Evolutionary conservation across 805 yeast genomes (phyloP), one percentile per base, ranked within the genome.

Genomic region (Gaillardinia entomophila): DNA sequence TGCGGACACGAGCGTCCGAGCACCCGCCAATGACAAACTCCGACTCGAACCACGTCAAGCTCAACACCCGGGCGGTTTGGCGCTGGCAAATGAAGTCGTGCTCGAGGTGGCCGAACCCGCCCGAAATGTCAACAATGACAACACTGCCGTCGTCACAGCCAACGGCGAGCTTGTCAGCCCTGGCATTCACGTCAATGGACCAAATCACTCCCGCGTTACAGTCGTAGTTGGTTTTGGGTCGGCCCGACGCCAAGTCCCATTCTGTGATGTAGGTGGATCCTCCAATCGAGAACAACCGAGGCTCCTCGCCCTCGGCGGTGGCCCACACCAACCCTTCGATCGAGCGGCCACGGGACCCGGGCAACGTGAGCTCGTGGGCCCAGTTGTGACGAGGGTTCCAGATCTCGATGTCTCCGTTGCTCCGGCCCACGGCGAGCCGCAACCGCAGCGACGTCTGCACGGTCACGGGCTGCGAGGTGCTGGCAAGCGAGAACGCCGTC

Each of bases 71-170:
- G 29, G 87, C 73, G 34, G 81, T 87, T 52, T 85, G 94, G 60
- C 95, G 74, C 57, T 84, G 92, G 39, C 92, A 68, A 32, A 87
- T 76, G 17, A 71, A 60, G 36, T 73, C 81, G 53, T 82, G 87
- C 52, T 85, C 96, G 45, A 90, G 63, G 14, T 73, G 73, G 8
- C 95, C 96, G n/a, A 67, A 68, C 12, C 96, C 96, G 11, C 92
- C 95, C 6, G 85, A 66, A n/a, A 89, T 77, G 49, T 87, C 87
- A 12, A 88, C 68, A 3, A 92, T 56, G 2, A 84, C 95, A 7
- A 90, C 88, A 5, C 86, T 69, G 16, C 98, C 98, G 51, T 89
- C 94, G 46, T 92, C 98, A 57, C 97, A 90, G 3, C 97, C 98
- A 1, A 85, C 84, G 1, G 96, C 86, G 23, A 92, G 62, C 46